Evolutionary conservation across 345 rosid genomes (phyloP).

Genomic region (Populus simonii): DNA sequence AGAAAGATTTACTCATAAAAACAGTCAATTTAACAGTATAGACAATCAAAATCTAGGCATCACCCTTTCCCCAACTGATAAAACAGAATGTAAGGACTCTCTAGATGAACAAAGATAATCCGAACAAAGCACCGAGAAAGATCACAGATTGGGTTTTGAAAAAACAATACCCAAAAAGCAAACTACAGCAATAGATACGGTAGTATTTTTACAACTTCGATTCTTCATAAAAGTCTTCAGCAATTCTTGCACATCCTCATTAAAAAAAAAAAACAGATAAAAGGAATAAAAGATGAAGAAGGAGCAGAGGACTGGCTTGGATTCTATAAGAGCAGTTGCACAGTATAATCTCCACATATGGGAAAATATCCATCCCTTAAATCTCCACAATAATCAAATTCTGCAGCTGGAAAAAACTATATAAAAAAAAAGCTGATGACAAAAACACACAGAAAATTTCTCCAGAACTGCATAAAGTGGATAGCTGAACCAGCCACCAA

Average conservation of each 20-base stretch:
- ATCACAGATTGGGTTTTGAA: no score
- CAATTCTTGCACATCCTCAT: background rate
- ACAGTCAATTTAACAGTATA: no score
- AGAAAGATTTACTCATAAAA: no score
- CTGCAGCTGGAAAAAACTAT: background rate
- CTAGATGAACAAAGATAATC: no score
- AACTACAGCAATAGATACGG: no score
- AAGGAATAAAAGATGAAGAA: background rate
- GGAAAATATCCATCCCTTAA: slow-evolving; percentile 43
- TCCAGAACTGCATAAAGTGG: slow-evolving; percentile 1
- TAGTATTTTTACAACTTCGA: no score
- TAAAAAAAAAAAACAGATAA: background rate
- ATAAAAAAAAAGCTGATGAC: background rate
- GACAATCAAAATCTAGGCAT: no score
- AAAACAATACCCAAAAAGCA: no score
- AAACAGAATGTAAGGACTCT: no score
- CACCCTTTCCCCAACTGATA: no score
- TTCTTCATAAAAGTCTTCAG: background rate
- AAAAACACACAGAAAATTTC: background rate
- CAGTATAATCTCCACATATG: slow-evolving; percentile 43
- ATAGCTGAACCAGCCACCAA: background rate
- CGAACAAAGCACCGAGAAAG: no score
- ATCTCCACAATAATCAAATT: background rate
- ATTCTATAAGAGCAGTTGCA: slow-evolving; percentile 30
- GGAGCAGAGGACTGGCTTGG: slow-evolving; percentile 43